phyloP scores from a whole-genome alignment of 805 yeast genomes.

The Crinitomyces ghanaensis region DNA sequence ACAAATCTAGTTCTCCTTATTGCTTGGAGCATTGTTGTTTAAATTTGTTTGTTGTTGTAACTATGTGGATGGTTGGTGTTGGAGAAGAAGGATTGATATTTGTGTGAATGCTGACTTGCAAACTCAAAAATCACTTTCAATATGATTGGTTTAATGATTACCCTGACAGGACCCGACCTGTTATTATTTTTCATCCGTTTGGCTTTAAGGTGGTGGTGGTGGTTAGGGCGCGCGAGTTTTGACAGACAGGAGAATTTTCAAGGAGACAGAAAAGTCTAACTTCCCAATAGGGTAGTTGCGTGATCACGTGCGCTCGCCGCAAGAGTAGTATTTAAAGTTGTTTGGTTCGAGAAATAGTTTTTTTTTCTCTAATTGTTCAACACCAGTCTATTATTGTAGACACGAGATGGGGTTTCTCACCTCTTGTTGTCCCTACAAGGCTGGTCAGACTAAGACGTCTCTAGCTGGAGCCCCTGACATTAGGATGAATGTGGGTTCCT shows the following conservation, averaged over 20 bases:
- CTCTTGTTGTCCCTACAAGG: slow-evolving; percentile 15
- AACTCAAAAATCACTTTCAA: no score
- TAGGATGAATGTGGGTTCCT: slow-evolving; percentile 27
- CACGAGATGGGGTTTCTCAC: slow-evolving; percentile 6
- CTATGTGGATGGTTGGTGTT: neutral
- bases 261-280: neutral
- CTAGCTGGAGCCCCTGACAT: slow-evolving; percentile 28
- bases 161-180: no score
- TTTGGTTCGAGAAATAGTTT: slow-evolving; percentile 1
- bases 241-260: neutral
- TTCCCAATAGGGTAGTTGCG: neutral
- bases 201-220: neutral
- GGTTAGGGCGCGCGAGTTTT: neutral
- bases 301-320: neutral
- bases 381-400: slow-evolving; percentile 18
- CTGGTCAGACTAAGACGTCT: slow-evolving; percentile 16
- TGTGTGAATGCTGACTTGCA: neutral
- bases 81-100: neutral
- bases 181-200: neutral
- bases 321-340: no score
- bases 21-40: neutral
- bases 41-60: neutral
- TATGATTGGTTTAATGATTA: no score
- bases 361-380: slow-evolving; percentile 13
- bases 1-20: neutral